Evolutionary conservation across 768 basidiomycete species (phyloP), one percentile per base, ranked within the genome.

Genomic region (Collybia sordida): DNA sequence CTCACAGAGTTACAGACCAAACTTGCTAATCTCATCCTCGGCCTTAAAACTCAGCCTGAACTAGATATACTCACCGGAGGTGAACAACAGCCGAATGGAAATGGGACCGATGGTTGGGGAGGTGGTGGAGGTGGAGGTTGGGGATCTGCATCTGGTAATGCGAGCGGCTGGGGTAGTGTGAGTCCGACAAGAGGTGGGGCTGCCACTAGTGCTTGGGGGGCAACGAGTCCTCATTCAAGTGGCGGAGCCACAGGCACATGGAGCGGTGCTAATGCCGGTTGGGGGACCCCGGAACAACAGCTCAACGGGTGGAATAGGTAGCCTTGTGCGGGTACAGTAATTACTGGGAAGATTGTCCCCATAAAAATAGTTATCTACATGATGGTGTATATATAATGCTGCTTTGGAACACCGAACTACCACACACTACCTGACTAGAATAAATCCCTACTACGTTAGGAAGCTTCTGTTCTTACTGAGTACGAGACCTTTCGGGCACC

Each of bases 1-100:
- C 75, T 93, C 18, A 76, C 80, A 27, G 87, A 90, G 65, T 75
- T 93, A 11, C 89, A 90, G 64, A 82, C 80, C 34, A 93, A 93
- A 63, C 72, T 93, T 23, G 90, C 87, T 2, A 89, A 86, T 55
- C 74, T 93, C 47, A 85, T 90, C 45, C 77, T 90, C 39, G 87
- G 84, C 8, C 74, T 92, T 11, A 90, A 91, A 64, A 72, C 74
- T 11, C 77, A 75, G 50, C 75, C 80, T 12, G 83, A 88, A 36
- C 63, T 79, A 31, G 85, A 85, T 50, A 68, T 74, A 50, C 65
- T 82, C 14, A 61, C 73, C 1, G 72, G 67, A 50, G 72, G 70
- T 44, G 72, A 75, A 22, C 68, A 64, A 47, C 60, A 59, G 27
- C 22, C 60, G 17, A 70, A 70, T 45, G 70, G 67, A 2, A 66